Base-by-base conservation (phyloP, 2,329 filamentous ascomycete species). In the Fusarium coffeatum region DNA sequence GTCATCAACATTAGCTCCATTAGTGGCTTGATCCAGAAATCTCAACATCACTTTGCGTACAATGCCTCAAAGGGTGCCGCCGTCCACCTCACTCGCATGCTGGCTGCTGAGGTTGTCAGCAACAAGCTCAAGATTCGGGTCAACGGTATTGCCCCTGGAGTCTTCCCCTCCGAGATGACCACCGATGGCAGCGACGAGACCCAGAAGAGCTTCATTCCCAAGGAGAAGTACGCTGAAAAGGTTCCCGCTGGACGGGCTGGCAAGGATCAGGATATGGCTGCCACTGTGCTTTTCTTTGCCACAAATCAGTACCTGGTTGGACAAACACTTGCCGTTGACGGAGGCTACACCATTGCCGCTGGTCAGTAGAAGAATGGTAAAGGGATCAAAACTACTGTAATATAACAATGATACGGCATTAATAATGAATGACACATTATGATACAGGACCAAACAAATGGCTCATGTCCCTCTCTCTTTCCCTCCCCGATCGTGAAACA, bases 101-200 rank as follows among this genome's bases (percentile, higher is more conserved):
- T 92, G 13, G 88, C 90, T 1, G 81, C 83, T 40, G 90, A 92
- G 78, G 76, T 92, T 8, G 85, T 87, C 1, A 81, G 80, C 64
- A 83, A 87, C 48, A 84, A 86, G 22, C 85, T 91, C 65, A 90
- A 88, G 77, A 83, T 87, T 42, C 92, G 93, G 71, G 85, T 91
- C 40, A 86, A 94, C 75, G 88, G 90, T 42, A 92, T 93, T 65
- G 92, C 92, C 0, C 92, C 92, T 0, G 91, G 91, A 34, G 85
- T 92, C 28, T 87, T 87, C 72, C 90, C 89, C 20, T 91, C 89
- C 74, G 91, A 92, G 86, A 93, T 92, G 91, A 90, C 89, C 41
- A 85, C 87, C 3, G 78, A 77, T 5, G 81, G 78, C 15, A 85
- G 82, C 28, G 80, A 83, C 20, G 80, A 81, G 20, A 75, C 74